Percentiles rank a stretch among this genome's conserved stretches.
phyloP scores from a whole-genome alignment of 768 basidiomycete genomes.

The Hydnomerulius pinastri region DNA sequence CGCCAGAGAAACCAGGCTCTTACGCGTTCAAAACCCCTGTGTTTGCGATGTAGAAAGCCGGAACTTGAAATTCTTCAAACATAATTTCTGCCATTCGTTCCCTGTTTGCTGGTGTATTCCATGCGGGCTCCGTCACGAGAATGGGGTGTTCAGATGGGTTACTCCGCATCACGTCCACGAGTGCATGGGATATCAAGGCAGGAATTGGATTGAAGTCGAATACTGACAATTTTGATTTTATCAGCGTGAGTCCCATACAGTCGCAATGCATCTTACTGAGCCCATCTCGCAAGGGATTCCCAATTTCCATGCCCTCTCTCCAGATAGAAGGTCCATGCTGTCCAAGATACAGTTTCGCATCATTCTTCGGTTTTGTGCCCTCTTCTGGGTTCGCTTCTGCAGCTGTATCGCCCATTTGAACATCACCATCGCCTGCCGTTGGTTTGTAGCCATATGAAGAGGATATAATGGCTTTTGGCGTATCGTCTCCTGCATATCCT shows the following conservation, averaged over 20 bases:
- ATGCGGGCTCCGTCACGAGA: conserved; percentile 92
- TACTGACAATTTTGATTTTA: conserved; percentile 45
- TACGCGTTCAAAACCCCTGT: conserved; percentile 93
- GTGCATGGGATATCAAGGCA: conserved; percentile 71
- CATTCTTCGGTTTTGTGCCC: conserved; percentile 39
- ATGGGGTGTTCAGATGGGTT: conserved; percentile 86
- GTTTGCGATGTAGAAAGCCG: conserved; percentile 96
- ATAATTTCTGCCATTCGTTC: conserved; percentile 96
- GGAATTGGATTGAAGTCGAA: conserved; percentile 75
- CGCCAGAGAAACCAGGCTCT: conserved; percentile 25
- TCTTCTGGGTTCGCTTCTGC: conserved; percentile 31
- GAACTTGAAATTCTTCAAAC: conserved; percentile 94
- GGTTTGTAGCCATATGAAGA: conserved; percentile 82
- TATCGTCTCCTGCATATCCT: conserved; percentile 97
- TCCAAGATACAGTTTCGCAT: conserved; percentile 74
- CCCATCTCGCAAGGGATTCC: conserved; percentile 81
- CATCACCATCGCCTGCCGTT: conserved; percentile 31
- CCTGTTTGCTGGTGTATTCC: conserved; percentile 92
- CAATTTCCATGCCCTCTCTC: conserved; percentile 87
- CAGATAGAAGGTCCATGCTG: conserved; percentile 89
- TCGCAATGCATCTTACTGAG: no score
- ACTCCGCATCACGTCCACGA: conserved; percentile 74
- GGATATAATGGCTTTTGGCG: conserved; percentile 89
- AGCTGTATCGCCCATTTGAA: conserved; percentile 44
- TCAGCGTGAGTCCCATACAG: not conserved